A percentile compares a stretch with the other conserved stretches of the same genome.
These are phyloP conservation scores for Vickermania ingenoplastis DNA, from an alignment of 208 protist genomes.

Conservation along the genomic window DNA sequence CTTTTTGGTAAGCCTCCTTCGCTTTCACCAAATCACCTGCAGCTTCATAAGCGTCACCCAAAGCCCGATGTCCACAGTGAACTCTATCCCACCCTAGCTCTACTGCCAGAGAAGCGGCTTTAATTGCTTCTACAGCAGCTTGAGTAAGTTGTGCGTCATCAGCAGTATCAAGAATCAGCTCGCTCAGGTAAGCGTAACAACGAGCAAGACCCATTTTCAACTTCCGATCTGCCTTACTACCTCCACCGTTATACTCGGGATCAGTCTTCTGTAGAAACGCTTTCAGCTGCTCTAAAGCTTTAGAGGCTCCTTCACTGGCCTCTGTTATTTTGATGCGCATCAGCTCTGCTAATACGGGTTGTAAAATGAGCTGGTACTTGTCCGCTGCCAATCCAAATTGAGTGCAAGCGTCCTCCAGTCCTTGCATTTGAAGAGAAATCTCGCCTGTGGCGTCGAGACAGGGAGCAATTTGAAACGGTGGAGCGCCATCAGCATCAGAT, in stretches of 20 bases:
- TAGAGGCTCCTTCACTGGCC: constrained; percentile 34
- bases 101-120: constrained; percentile 37
- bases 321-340: constrained; percentile 69
- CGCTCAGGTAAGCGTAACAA: constrained; percentile 55
- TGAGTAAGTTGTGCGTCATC: constrained; percentile 10
- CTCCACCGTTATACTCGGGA: constrained; percentile 19
- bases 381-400: constrained; percentile 63
- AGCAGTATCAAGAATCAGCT: constrained; percentile 42
- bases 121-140: constrained; percentile 27
- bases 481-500: constrained; percentile 43
- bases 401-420: constrained; percentile 72
- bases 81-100: constrained; percentile 59
- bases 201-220: constrained; percentile 45
- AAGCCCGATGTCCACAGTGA: constrained; percentile 34
- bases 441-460: constrained; percentile 77
- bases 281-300: constrained; percentile 46
- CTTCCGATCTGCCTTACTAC: constrained; percentile 21
- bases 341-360: constrained; percentile 59
- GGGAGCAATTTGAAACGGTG: constrained; percentile 75
- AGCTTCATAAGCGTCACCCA: constrained; percentile 52
- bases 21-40: constrained; percentile 39
- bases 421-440: constrained; percentile 68
- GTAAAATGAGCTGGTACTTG: constrained; percentile 78
- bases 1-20: constrained; percentile 33
- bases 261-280: constrained; percentile 37